Conservation (phyloP, 495 filamentous ascomycete species). For the Aspergillus heteromorphus region DNA sequence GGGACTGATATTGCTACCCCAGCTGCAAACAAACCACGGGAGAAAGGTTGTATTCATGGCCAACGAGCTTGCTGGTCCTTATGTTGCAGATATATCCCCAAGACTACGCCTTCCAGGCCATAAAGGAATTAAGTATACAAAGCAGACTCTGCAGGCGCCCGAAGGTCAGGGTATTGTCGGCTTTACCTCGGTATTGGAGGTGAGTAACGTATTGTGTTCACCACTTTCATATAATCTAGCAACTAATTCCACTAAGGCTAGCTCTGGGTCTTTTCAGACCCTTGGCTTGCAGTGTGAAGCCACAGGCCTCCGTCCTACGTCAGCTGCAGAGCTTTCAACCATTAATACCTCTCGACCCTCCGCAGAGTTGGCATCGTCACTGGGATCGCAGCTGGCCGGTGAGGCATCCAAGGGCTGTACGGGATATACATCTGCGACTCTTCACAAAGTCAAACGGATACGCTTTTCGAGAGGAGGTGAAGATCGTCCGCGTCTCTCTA, state of each 20-base stretch:
- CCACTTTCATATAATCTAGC: too few relatives aligned
- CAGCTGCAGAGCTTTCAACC: too few relatives aligned
- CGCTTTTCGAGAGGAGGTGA: neutral
- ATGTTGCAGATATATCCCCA: neutral
- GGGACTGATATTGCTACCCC: neutral
- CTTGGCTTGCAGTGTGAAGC: conserved; percentile 4
- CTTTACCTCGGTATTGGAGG: neutral
- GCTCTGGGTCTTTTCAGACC: neutral
- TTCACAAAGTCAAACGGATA: conserved; percentile 1
- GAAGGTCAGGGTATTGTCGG: neutral
- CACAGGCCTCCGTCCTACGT: too few relatives aligned
- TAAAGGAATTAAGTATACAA: neutral
- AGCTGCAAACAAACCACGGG: neutral
- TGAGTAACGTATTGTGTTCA: neutral
- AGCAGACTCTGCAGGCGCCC: neutral
- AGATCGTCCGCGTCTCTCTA: neutral
- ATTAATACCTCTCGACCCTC: too few relatives aligned
- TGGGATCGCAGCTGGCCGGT: neutral
- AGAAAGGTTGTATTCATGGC: neutral
- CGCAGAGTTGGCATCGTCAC: neutral
- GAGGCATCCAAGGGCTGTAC: neutral
- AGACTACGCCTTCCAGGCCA: neutral
- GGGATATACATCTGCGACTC: conserved; percentile 2
- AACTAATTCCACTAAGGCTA: neutral
- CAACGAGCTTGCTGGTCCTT: neutral